These are phyloP conservation scores for Platanthera zijinensis DNA, from an alignment of 106 monocot species.

Conservation along the genomic window DNA sequence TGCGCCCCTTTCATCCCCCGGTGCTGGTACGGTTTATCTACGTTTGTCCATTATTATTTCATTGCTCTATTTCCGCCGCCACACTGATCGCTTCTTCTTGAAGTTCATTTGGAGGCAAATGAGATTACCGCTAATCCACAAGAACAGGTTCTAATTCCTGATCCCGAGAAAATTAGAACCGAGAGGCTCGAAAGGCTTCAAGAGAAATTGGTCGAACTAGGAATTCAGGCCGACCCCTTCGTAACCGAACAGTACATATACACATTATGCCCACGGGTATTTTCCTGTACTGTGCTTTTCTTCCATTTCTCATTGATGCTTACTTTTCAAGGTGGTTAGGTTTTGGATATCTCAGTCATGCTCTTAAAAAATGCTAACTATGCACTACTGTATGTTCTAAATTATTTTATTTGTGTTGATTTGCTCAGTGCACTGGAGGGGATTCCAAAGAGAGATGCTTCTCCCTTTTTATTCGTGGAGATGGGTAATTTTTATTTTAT, in stretches of 20 bases:
- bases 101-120: slow-evolving; percentile 4
- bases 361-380: not conserved
- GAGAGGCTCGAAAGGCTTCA: not conserved
- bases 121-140: not conserved
- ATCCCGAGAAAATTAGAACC: not conserved
- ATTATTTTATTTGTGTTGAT: not conserved
- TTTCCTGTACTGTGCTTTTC: not conserved
- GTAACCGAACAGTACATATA: slow-evolving; percentile 1
- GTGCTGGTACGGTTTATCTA: not conserved
- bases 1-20: not conserved
- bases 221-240: not conserved
- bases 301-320: not conserved
- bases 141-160: too few relatives aligned
- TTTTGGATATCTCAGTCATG: not conserved
- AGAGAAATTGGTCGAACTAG: slow-evolving; percentile 9
- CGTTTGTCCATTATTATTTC: not conserved
- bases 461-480: slow-evolving; percentile 45
- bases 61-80: too few relatives aligned
- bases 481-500: slow-evolving; percentile 40
- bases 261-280: not conserved
- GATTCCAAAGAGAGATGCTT: slow-evolving; percentile 42
- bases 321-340: not conserved
- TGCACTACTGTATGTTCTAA: not conserved
- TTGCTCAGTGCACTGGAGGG: slow-evolving; percentile 60
- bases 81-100: not conserved